phyloP scores from a whole-genome alignment of 176 grass and related monocot species.

The Aechmea fasciata region DNA sequence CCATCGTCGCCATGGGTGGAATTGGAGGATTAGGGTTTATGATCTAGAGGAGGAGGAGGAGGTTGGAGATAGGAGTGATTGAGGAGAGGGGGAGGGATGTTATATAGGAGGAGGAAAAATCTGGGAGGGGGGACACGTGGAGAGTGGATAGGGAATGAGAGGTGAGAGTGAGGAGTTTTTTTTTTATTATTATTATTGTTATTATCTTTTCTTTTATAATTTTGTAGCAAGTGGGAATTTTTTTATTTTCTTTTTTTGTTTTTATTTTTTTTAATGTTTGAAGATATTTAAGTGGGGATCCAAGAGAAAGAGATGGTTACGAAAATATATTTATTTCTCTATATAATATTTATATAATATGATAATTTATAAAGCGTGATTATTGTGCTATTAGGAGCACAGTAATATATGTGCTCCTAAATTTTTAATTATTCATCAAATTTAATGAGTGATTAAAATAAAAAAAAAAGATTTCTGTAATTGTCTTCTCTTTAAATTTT shows the following conservation, averaged over 20 bases:
- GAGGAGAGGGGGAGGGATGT: background rate
- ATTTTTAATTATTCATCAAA: too few species aligned
- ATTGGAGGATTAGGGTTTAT: background rate
- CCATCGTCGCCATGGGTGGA: slow-evolving; percentile 41
- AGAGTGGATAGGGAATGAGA: slow-evolving; percentile 11
- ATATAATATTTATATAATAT: too few species aligned
- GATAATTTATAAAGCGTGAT: too few species aligned
- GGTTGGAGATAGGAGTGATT: background rate
- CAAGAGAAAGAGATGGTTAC: too few species aligned
- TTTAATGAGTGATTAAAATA: too few species aligned
- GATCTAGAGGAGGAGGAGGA: too few species aligned
- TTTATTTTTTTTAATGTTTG: background rate
- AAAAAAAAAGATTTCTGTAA: too few species aligned
- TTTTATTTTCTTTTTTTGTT: background rate
- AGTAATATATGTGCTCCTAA: too few species aligned
- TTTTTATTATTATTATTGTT: background rate
- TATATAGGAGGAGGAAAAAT: slow-evolving; percentile 59
- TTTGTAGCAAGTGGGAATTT: background rate
- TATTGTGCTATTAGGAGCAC: too few species aligned
- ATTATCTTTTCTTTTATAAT: background rate
- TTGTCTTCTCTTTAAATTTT: too few species aligned
- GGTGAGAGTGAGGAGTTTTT: slow-evolving; percentile 1
- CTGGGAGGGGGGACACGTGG: slow-evolving; percentile 25
- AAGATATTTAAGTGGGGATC: too few species aligned
- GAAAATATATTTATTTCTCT: too few species aligned